Conservation (phyloP, 768 basidiomycete genomes). For the Inosperma sp. region DNA sequence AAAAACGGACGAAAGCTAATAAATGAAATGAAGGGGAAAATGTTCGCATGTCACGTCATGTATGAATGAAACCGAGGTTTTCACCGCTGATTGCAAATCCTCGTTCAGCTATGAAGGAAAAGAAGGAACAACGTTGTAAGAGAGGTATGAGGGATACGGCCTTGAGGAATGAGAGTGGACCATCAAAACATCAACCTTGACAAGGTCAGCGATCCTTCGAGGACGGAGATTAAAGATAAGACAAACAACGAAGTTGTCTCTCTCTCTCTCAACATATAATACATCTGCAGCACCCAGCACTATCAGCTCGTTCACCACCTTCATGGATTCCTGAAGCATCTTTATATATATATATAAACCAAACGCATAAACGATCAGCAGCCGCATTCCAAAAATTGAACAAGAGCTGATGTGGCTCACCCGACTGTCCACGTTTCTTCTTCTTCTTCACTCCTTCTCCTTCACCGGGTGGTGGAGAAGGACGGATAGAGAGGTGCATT, state of each 20-base stretch:
- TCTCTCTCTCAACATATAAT: constrained; percentile 21
- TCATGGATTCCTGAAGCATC: constrained; percentile 14
- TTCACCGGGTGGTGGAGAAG: constrained; percentile 47
- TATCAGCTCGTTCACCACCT: constrained; percentile 10
- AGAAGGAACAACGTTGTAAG: too few relatives aligned
- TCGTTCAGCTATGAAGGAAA: too few relatives aligned
- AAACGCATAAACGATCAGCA: not conserved
- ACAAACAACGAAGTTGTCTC: not conserved
- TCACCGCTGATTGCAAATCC: too few relatives aligned
- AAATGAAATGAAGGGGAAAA: too few relatives aligned
- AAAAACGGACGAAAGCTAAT: too few relatives aligned
- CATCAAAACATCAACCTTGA: too few relatives aligned
- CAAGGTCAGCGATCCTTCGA: not conserved
- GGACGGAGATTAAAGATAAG: not conserved
- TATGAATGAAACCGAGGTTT: too few relatives aligned
- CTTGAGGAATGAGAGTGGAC: too few relatives aligned
- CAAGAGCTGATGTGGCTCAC: constrained; percentile 18
- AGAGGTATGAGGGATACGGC: too few relatives aligned
- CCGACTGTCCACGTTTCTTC: constrained; percentile 30
- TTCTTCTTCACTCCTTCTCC: constrained; percentile 56
- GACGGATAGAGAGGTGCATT: constrained; percentile 70
- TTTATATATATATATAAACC: constrained; percentile 1
- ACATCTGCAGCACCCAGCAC: constrained; percentile 24
- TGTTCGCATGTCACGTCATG: too few relatives aligned
- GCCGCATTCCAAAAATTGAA: not conserved